Conservation (phyloP, 73 alveolate species). For the Paramecium caudatum region DNA sequence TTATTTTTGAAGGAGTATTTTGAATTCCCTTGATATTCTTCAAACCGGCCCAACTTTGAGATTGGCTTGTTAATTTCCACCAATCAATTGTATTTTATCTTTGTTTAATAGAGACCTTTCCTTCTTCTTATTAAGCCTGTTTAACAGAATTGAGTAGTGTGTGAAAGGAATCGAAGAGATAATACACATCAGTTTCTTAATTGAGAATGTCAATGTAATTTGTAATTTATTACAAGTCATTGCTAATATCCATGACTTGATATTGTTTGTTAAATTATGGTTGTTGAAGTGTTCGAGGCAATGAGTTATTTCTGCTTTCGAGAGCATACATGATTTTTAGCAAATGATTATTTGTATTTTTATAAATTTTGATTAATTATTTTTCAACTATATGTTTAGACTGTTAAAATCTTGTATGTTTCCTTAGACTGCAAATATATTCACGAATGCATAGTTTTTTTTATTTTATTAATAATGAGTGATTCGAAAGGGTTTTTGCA, state of each 20-base stretch:
- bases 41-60: constrained; percentile 59
- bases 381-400: too few species aligned
- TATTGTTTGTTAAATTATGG: neutral
- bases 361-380: too few species aligned
- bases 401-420: too few species aligned
- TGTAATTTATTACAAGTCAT: neutral
- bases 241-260: constrained; percentile 32
- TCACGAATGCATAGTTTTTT: too few species aligned
- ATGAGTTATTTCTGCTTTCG: constrained; percentile 39
- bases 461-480: constrained; percentile 59
- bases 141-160: constrained; percentile 28
- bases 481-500: constrained; percentile 63
- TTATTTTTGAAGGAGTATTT: constrained; percentile 3
- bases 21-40: constrained; percentile 32
- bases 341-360: neutral
- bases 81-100: constrained; percentile 60
- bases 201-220: constrained; percentile 31
- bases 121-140: constrained; percentile 35
- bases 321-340: neutral
- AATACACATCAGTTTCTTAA: constrained; percentile 66
- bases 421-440: too few species aligned
- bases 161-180: constrained; percentile 47
- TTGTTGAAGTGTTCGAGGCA: neutral
- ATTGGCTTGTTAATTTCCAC: constrained; percentile 55
- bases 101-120: neutral